phyloP scores from a whole-genome alignment of 139 green algal species.

The Zygnema circumcarinatum region DNA sequence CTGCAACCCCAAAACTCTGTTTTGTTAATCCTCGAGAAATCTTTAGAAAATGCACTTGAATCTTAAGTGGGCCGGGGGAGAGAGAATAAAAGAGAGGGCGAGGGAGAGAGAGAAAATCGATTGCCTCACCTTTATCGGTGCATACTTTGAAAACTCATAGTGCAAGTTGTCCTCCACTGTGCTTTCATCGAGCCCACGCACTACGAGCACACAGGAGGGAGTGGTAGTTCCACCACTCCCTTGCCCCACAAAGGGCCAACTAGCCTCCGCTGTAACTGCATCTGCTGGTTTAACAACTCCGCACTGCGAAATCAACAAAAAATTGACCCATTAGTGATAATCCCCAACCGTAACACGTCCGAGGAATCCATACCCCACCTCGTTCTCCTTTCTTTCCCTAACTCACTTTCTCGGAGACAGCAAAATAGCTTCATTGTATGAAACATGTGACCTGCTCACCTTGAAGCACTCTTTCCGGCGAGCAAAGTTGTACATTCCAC shows the following conservation, averaged over 20 bases:
- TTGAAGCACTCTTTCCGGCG: constrained; percentile 38
- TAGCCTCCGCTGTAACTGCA: neutral
- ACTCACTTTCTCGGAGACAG: too few species aligned
- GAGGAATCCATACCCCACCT: too few species aligned
- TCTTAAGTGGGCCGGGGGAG: too few species aligned
- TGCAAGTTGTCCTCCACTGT: constrained; percentile 26
- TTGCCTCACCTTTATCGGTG: constrained; percentile 40
- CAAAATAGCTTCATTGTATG: too few species aligned
- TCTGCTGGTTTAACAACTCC: neutral
- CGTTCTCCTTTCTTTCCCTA: too few species aligned
- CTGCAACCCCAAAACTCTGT: too few species aligned
- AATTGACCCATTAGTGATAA: neutral
- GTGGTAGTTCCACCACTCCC: neutral
- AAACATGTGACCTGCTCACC: too few species aligned
- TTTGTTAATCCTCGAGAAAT: too few species aligned
- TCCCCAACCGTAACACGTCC: too few species aligned
- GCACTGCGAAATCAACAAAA: neutral
- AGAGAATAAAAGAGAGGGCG: too few species aligned
- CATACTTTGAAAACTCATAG: constrained; percentile 44
- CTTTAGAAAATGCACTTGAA: too few species aligned
- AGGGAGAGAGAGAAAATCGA: too few species aligned
- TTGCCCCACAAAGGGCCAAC: neutral
- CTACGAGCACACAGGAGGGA: constrained; percentile 33
- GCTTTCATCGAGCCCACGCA: constrained; percentile 29
- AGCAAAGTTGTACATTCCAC: constrained; percentile 26